Base-by-base conservation (phyloP, 192 early-diverging fungal genomes). In the Nowakowskiella sp. region DNA sequence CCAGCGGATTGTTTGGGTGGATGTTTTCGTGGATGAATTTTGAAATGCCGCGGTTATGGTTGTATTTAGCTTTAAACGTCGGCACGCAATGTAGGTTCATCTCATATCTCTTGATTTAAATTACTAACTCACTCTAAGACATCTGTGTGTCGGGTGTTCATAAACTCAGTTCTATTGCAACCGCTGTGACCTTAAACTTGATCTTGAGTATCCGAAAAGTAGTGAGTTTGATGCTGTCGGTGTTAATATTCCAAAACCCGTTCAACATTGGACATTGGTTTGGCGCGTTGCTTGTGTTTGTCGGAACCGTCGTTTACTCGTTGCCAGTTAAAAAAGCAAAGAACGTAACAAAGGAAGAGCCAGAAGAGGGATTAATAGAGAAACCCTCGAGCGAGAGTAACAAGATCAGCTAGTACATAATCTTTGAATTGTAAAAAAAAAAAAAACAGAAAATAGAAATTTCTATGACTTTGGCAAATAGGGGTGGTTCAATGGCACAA, bases 121-220 rank as follows among this genome's bases (percentile, higher is more conserved):
- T 42, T 21, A 28, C 31, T 47, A 24, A n/a, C 23, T 2, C 6
- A 34, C 32, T 5, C 24, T 24, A 22, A 71, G 83, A 87, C 68
- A 73, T 90, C 33, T 94, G 91, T 50, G 86, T 90, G 2, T 82
- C 88, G 28, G 91, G 88, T 4, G 91, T 94, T 0, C 86, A 90
- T 44, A 72, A 80, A 23, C 64, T 94, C 58, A 85, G 83, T 2
- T 78, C 87, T 1, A 67, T 90, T 59, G 80, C 86, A 1, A 70
- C 86, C 13, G 82, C 88, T 6, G 69, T 94, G 4, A 90, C 91
- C 0, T 65, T 92, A 23, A 94, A 91, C 55, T 73, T 94, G 6
- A 83, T 94, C 5, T 70, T 94, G 10, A 89, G 85, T 43, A 56
- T 94, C 19, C 83, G 91, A 22, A 94, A 94, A 62, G 83, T 90